Base-by-base conservation (phyloP, 2,329 filamentous ascomycete genomes). In the Dactylellina leptospora region DNA sequence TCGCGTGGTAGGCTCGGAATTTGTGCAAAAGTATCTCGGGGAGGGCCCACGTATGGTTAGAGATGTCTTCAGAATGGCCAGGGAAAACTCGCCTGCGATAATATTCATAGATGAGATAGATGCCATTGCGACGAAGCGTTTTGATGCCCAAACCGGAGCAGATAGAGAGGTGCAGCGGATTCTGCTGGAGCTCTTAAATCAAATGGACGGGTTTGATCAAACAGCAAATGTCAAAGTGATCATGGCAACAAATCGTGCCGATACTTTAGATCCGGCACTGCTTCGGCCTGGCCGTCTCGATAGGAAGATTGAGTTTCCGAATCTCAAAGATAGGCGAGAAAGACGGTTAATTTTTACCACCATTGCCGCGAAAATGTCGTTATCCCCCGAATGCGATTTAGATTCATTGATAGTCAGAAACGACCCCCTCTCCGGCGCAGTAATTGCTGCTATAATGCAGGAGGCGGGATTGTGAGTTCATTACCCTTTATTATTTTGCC, bases 61-160 rank as follows among this genome's bases (percentile, higher is more conserved):
- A 78, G 95, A 99, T 80, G 95, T 99, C 40, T 99, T 99, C 86
- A 87, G 95, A 74, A 99, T 99, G 95, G 95, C 95, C 36, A 89
- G 95, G 74, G 95, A 99, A 84, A 99, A 99, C 83, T 93, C 92
- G 0, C 95, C 95, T 0, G 90, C 93, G 69, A 99, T 99, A 81
- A 99, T 99, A 82, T 99, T 99, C 85, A 99, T 99, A 79, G 95
- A 99, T 79, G 95, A 99, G 81, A 97, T 99, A 77, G 95, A 99
- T 79, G 95, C 95, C 74, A 97, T 99, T 78, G 95, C 95, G 73
- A 99, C 95, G 40, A 99, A 99, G 84, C 93, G 95, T 81, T 99
- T 99, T 82, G 95, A 99, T 80, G 95, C 95, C 22, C 95, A 99
- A 82, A 99, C 95, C 2, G 95, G 95, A 80, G 95, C 95, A 75